Conservation (phyloP, 805 yeast species). For the Zygosaccharomyces bisporus region DNA sequence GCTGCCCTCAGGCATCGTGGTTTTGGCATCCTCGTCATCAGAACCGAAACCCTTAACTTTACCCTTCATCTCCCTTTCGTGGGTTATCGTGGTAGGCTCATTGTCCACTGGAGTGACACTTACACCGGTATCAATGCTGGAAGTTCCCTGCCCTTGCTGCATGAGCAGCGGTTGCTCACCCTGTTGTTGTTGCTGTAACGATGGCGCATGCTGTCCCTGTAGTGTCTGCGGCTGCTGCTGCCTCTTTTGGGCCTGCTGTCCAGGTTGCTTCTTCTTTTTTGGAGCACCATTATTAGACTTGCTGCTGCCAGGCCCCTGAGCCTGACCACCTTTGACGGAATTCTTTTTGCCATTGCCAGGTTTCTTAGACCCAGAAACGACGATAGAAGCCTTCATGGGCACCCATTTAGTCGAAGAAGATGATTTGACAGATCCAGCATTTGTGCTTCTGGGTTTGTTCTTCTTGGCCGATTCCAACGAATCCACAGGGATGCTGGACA, state of each 20-base stretch:
- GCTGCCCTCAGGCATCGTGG: background rate
- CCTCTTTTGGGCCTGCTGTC: constrained; percentile 12
- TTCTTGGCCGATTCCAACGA: constrained; percentile 19
- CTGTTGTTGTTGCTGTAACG: constrained; percentile 10
- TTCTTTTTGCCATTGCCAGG: constrained; percentile 18
- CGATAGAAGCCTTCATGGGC: constrained; percentile 59
- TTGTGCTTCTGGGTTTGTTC: constrained; percentile 19
- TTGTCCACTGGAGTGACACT: background rate
- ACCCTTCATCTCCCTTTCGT: background rate
- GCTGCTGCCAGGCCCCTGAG: constrained; percentile 7
- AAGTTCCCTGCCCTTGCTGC: background rate
- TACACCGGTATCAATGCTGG: background rate
- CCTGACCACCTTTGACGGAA: constrained; percentile 11
- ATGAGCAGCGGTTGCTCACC: constrained; percentile 1
- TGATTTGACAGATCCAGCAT: constrained; percentile 18
- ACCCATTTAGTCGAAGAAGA: constrained; percentile 53
- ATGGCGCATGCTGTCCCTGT: background rate
- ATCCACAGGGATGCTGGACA: constrained; percentile 24
- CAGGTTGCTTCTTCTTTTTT: constrained; percentile 19
- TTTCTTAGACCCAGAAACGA: constrained; percentile 34
- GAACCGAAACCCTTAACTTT: background rate
- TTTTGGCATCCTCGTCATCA: constrained; percentile 3
- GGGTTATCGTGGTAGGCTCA: background rate
- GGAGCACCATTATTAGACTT: constrained; percentile 13
- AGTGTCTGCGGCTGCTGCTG: constrained; percentile 8